Base-by-base conservation (phyloP, 2,329 filamentous ascomycete genomes). In the Apiospora arundinis region DNA sequence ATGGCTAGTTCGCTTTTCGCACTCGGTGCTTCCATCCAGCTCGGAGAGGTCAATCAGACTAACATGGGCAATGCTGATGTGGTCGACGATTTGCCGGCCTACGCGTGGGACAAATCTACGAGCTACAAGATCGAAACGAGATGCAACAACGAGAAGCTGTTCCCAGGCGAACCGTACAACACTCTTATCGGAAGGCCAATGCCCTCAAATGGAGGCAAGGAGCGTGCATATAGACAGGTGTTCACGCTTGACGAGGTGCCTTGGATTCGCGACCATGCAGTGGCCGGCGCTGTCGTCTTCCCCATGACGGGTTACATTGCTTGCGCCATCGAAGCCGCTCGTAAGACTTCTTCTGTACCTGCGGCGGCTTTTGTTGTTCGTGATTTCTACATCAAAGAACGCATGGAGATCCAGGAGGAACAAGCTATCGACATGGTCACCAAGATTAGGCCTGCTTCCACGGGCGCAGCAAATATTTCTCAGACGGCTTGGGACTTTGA, bases 221-320 rank as follows among this genome's bases (percentile, higher is more conserved):
- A 67, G n/a, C 65, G 40, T 2, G 42, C 40, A 45, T 67, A 46
- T 18, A 28, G 42, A 18, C 65, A 67, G 40, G 65, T 67, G 3
- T 67, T 67, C 40, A 67, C 65, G 12, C 65, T 67, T 40, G 65
- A 67, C 9, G 65, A 67, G 44, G 16, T 67, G 42, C 65, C 65
- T 11, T 67, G 65, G 65, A 67, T 67, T 32, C 65, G 65, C 69
- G 84, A 87, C 73, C 86, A 87, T 77, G 76, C 78, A 37, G 83
- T 86, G 74, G 80, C 46, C 18, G 73, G 73, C 2, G 46, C 18
- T 4, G 70, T 72, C 18, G 60, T 74, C 7, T 74, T 74, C 70
- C 73, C 73, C 11, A 70, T 73, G 65, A 72, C 73, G 11, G 73
- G 72, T n/a, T 74, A 72, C 42, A 67, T 73, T 18, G 67, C 72